These are phyloP conservation scores for Akebia trifoliata DNA, from an alignment of 164 flowering plant genomes.

Conservation along the genomic window DNA sequence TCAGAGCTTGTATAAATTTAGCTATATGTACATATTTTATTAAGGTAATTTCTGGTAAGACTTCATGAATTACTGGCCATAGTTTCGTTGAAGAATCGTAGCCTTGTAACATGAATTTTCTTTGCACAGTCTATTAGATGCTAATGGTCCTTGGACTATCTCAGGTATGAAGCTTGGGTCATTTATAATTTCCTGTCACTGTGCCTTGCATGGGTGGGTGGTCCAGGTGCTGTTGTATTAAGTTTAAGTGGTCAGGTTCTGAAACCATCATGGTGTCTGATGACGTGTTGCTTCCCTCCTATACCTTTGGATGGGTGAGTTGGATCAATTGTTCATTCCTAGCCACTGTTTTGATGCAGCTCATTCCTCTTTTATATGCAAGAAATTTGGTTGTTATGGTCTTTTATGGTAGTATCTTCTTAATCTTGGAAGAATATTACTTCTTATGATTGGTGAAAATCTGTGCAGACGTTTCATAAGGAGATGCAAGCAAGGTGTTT, in stretches of 20 bases:
- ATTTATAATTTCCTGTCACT: slow-evolving; percentile 88
- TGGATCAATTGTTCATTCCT: not conserved
- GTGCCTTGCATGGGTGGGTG: slow-evolving; percentile 99
- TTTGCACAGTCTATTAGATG: not conserved
- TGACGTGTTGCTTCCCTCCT: slow-evolving; percentile 95
- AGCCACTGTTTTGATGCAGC: not conserved
- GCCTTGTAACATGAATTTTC: not conserved
- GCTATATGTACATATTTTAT: not conserved
- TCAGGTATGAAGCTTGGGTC: slow-evolving; percentile 99
- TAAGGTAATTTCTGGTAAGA: not conserved
- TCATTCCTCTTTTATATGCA: not conserved
- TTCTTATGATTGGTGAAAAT: not conserved
- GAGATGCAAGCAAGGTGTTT: slow-evolving; percentile 93
- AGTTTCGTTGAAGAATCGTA: not conserved
- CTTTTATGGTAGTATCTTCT: not conserved
- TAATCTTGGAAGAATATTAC: not conserved
- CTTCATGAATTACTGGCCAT: not conserved
- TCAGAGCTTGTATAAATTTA: no score
- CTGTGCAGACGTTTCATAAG: slow-evolving; percentile 83
- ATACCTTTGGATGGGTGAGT: slow-evolving; percentile 91
- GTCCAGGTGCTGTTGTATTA: slow-evolving; percentile 93
- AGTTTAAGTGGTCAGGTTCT: slow-evolving; percentile 76
- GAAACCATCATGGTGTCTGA: slow-evolving; percentile 79
- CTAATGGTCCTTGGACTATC: slow-evolving; percentile 21
- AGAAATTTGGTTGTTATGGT: not conserved